Conservation (phyloP, 2,329 filamentous ascomycete species). For the Colletotrichum noveboracense region DNA sequence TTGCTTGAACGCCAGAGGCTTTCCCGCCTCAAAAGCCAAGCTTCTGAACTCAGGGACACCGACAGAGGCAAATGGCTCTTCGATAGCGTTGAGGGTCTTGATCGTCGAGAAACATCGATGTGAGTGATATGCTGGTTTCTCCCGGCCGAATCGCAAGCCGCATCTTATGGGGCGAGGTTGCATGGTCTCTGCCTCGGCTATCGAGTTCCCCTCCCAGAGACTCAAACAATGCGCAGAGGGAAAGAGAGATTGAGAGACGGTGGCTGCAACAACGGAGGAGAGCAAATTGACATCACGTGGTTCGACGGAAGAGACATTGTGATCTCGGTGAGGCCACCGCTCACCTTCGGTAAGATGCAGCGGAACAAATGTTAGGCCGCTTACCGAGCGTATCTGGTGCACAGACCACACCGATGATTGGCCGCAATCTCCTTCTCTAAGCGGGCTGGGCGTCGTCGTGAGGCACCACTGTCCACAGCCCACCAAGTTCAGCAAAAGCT, state of each 20-base stretch:
- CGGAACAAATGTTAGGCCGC: neutral
- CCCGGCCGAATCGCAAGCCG: neutral
- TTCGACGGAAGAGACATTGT: neutral
- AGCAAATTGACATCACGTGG: neutral
- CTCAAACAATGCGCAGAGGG: neutral
- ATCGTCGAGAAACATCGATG: neutral
- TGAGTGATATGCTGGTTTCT: neutral
- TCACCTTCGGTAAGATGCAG: neutral
- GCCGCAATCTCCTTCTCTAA: slow-evolving; percentile 11
- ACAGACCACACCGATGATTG: slow-evolving; percentile 8
- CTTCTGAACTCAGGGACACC: slow-evolving; percentile 6
- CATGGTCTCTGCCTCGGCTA: neutral
- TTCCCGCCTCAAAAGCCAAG: neutral
- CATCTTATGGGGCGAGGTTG: neutral
- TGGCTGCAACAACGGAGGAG: neutral
- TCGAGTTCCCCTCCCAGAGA: neutral
- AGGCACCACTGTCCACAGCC: slow-evolving; percentile 18
- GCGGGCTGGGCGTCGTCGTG: slow-evolving; percentile 17
- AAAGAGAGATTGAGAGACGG: neutral
- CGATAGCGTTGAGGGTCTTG: neutral
- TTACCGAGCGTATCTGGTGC: neutral
- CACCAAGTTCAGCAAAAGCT: slow-evolving; percentile 22
- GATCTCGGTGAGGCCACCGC: neutral
- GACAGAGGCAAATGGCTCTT: neutral
- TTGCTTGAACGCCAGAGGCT: slow-evolving; percentile 25